Conservation (phyloP, 2,329 filamentous ascomycete genomes). For the Sarocladium oryzae region DNA sequence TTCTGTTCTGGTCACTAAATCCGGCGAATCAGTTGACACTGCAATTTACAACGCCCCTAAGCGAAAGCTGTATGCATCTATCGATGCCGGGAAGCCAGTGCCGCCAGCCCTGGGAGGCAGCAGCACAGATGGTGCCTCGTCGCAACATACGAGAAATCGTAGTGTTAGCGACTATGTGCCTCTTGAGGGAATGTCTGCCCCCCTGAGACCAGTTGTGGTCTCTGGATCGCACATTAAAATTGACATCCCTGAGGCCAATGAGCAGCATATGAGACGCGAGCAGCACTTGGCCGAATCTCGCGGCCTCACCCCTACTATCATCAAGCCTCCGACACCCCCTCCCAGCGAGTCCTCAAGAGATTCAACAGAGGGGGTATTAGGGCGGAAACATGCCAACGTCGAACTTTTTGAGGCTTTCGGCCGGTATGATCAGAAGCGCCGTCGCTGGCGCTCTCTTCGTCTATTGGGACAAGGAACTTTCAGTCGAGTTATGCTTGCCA, state of each 20-base stretch:
- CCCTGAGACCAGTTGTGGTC: constrained; percentile 68
- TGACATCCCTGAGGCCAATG: constrained; percentile 30
- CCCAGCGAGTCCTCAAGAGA: constrained; percentile 63
- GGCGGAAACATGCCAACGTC: constrained; percentile 34
- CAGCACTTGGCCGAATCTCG: constrained; percentile 72
- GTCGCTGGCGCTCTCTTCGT: constrained; percentile 73
- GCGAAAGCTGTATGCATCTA: constrained; percentile 45
- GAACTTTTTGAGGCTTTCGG: constrained; percentile 68
- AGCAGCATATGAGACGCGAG: constrained; percentile 61
- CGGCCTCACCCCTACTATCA: constrained; percentile 57
- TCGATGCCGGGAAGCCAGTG: constrained; percentile 22
- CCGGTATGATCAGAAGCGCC: constrained; percentile 60
- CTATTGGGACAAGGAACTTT: constrained; percentile 90
- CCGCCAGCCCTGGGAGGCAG: constrained; percentile 29
- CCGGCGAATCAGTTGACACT: constrained; percentile 45
- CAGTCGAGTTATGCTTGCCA: constrained; percentile 87
- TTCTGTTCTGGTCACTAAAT: constrained; percentile 42
- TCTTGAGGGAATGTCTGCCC: constrained; percentile 62
- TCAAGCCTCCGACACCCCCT: constrained; percentile 71
- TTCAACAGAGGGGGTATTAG: constrained; percentile 29
- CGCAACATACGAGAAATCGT: constrained; percentile 60
- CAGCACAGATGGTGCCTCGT: constrained; percentile 17
- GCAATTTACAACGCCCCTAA: constrained; percentile 47
- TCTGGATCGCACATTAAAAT: constrained; percentile 51
- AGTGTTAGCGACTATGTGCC: constrained; percentile 87